These are phyloP conservation scores for Apiotrichum gracile DNA, from an alignment of 1,284 basidiomycete species.

Conservation along the genomic window DNA sequence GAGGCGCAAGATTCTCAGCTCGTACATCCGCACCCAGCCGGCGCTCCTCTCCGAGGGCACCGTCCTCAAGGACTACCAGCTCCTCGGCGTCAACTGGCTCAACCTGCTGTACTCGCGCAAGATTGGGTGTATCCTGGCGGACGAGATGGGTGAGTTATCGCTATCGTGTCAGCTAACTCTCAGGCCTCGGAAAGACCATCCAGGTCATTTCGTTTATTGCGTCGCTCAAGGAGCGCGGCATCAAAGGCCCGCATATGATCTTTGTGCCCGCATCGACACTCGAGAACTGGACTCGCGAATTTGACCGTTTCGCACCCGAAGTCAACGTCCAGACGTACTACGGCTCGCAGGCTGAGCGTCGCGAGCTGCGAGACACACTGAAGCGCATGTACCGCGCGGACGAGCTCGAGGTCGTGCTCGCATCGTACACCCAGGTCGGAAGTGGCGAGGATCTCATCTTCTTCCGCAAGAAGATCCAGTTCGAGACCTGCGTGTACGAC, in stretches of 20 bases:
- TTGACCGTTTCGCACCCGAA: conserved; percentile 76
- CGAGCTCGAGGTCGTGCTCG: conserved; percentile 88
- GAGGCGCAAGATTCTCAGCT: conserved; percentile 42
- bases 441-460: conserved; percentile 84
- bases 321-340: conserved; percentile 91
- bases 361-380: conserved; percentile 63
- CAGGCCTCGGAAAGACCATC: conserved; percentile 84
- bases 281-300: conserved; percentile 98
- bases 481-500: conserved; percentile 91
- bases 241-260: conserved; percentile 80
- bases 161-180: not conserved
- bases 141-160: conserved; percentile 76
- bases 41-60: conserved; percentile 62
- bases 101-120: conserved; percentile 74
- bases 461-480: conserved; percentile 75
- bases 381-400: conserved; percentile 55
- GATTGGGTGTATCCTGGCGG: conserved; percentile 90
- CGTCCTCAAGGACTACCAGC: conserved; percentile 89
- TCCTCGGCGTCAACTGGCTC: conserved; percentile 97
- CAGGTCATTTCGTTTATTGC: conserved; percentile 96
- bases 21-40: conserved; percentile 68
- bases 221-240: conserved; percentile 70
- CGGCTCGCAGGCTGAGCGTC: conserved; percentile 83
- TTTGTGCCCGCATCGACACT: conserved; percentile 94
- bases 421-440: conserved; percentile 92